Evolutionary conservation across 2,329 filamentous ascomycete genomes (phyloP).

Genomic region (Alternaria sp.): DNA sequence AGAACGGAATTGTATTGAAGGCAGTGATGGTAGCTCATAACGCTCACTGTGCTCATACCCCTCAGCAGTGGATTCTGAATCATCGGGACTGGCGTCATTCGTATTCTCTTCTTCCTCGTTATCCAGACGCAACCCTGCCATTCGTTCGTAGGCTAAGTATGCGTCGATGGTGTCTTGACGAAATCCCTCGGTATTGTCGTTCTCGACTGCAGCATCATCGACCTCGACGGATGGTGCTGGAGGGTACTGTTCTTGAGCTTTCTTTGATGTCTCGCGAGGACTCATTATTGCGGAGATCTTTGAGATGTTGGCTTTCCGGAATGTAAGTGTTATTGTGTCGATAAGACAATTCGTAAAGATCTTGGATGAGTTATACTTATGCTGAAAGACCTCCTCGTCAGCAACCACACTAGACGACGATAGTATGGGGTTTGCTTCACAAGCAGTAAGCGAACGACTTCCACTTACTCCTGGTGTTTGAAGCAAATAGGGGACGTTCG

Average conservation of each 20-base stretch:
- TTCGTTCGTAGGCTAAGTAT: not conserved
- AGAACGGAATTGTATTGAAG: not conserved
- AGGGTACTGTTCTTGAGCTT: not conserved
- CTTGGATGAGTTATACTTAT: not conserved
- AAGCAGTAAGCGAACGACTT: not conserved
- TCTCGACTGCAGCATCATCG: not conserved
- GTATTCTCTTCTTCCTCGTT: not conserved
- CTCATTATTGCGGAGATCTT: not conserved
- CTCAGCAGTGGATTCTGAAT: not conserved
- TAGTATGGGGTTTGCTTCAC: not conserved
- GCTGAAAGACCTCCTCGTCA: not conserved
- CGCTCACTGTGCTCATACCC: not conserved
- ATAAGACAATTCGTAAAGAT: not conserved
- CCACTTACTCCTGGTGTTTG: not conserved
- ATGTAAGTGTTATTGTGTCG: not conserved
- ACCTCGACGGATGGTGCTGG: slow-evolving; percentile 1
- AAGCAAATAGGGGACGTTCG: not conserved
- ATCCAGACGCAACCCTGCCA: not conserved
- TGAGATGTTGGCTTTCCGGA: no score
- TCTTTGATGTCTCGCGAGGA: not conserved
- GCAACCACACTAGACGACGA: not conserved
- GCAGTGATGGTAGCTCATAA: not conserved
- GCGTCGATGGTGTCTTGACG: not conserved
- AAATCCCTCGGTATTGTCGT: not conserved
- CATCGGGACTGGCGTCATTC: not conserved